phyloP scores from a whole-genome alignment of 2,329 filamentous ascomycete species.

The Aspergillus hiratsukae region DNA sequence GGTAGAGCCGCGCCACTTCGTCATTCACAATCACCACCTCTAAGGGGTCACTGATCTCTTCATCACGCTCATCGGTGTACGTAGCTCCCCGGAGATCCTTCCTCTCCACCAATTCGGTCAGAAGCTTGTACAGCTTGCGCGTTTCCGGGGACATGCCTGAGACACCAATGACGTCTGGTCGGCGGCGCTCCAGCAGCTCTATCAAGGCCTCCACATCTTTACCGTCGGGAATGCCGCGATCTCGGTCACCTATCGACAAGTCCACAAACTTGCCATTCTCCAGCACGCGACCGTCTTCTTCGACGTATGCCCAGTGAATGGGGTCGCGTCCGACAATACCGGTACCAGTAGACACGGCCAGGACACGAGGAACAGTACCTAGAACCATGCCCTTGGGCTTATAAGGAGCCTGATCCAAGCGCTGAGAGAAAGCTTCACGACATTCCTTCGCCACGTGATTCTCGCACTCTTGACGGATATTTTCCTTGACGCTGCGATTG shows the following conservation, averaged over 20 bases:
- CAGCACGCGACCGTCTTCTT: slow-evolving; percentile 82
- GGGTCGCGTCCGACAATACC: slow-evolving; percentile 71
- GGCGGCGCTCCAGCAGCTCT: slow-evolving; percentile 71
- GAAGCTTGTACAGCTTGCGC: slow-evolving; percentile 72
- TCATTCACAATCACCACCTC: slow-evolving; percentile 93
- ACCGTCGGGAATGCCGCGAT: slow-evolving; percentile 64
- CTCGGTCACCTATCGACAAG: slow-evolving; percentile 60
- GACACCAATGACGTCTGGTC: slow-evolving; percentile 85
- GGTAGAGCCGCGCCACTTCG: slow-evolving; percentile 93
- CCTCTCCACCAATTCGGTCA: slow-evolving; percentile 73
- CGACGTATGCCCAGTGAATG: slow-evolving; percentile 85
- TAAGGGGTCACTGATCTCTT: slow-evolving; percentile 71
- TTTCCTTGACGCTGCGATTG: slow-evolving; percentile 89
- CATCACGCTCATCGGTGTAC: slow-evolving; percentile 78
- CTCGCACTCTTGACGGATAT: slow-evolving; percentile 87
- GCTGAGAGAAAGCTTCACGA: slow-evolving; percentile 81
- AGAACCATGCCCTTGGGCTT: slow-evolving; percentile 90
- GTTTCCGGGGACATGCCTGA: slow-evolving; percentile 87
- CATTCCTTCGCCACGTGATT: slow-evolving; percentile 84
- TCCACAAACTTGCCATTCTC: slow-evolving; percentile 87
- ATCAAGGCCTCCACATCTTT: slow-evolving; percentile 66
- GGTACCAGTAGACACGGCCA: slow-evolving; percentile 81
- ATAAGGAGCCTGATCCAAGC: slow-evolving; percentile 91
- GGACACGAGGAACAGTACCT: slow-evolving; percentile 80
- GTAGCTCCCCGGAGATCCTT: slow-evolving; percentile 72